phyloP scores from a whole-genome alignment of 345 rosid species.

The Eucalyptus tenuipes region DNA sequence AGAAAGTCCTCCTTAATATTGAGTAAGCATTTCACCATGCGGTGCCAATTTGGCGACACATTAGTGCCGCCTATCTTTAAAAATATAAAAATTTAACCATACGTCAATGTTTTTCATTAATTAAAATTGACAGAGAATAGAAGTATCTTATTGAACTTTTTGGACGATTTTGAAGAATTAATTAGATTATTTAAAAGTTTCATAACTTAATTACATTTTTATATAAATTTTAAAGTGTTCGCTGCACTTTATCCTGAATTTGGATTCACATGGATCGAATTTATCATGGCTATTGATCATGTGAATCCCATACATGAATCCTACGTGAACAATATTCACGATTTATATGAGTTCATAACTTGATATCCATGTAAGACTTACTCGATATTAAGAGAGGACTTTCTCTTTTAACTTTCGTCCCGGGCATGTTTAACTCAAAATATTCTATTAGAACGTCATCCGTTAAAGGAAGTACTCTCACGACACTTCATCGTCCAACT shows the following conservation, averaged over 20 bases:
- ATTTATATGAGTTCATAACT: too few relatives aligned
- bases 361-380: background rate
- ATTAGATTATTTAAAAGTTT: too few relatives aligned
- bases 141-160: background rate
- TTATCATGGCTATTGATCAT: accelerated
- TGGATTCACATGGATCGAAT: background rate
- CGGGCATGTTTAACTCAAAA: background rate
- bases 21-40: background rate
- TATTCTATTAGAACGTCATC: background rate
- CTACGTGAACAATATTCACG: accelerated
- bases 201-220: accelerated
- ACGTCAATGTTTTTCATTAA: too few relatives aligned
- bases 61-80: background rate
- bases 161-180: background rate
- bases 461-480: background rate
- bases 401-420: too few relatives aligned
- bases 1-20: background rate
- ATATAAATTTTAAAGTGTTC: background rate
- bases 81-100: too few relatives aligned
- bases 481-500: background rate
- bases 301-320: background rate
- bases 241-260: accelerated
- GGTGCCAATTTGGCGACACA: background rate
- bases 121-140: background rate
- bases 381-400: background rate